A percentile compares a stretch with the other conserved stretches of the same genome.
phyloP scores from a whole-genome alignment of 2,329 filamentous ascomycete genomes.

The Phialocephala subalpina region DNA sequence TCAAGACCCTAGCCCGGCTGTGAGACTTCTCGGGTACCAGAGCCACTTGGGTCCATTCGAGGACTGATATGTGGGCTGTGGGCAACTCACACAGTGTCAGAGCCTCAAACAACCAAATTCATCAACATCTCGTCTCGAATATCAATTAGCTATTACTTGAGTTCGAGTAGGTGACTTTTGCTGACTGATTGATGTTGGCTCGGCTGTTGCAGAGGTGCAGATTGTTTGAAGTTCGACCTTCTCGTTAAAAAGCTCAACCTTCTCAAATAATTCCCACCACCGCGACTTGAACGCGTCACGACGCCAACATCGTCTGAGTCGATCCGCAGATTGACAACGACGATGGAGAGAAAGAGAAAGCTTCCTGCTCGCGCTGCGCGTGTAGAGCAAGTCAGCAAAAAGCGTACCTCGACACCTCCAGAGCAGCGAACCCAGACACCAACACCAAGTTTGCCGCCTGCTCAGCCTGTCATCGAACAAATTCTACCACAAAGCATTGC shows the following conservation, averaged over 20 bases:
- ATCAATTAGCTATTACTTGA: neutral
- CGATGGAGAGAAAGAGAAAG: slow-evolving; percentile 73
- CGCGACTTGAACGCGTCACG: slow-evolving; percentile 36
- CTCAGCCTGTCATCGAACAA: slow-evolving; percentile 44
- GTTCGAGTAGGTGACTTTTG: slow-evolving; percentile 17
- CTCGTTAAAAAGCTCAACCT: slow-evolving; percentile 22
- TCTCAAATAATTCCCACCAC: slow-evolving; percentile 23
- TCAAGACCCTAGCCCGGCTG: neutral
- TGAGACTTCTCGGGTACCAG: neutral
- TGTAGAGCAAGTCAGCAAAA: slow-evolving; percentile 66
- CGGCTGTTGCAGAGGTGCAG: slow-evolving; percentile 14
- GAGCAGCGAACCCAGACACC: slow-evolving; percentile 59
- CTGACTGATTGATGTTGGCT: slow-evolving; percentile 26
- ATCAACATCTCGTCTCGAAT: neutral
- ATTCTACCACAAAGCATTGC: slow-evolving; percentile 69
- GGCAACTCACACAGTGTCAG: neutral
- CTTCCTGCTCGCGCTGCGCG: slow-evolving; percentile 68
- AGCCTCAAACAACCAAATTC: neutral
- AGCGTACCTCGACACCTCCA: slow-evolving; percentile 62
- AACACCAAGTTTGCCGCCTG: slow-evolving; percentile 44
- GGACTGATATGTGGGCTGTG: neutral
- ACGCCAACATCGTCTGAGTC: slow-evolving; percentile 25
- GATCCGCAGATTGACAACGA: slow-evolving; percentile 23
- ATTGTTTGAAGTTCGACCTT: slow-evolving; percentile 28
- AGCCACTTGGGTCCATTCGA: neutral